A percentile compares a stretch with the other conserved stretches of the same genome.
phyloP scores from a whole-genome alignment of 2,329 filamentous ascomycete genomes.

The Clonostachys solani region DNA sequence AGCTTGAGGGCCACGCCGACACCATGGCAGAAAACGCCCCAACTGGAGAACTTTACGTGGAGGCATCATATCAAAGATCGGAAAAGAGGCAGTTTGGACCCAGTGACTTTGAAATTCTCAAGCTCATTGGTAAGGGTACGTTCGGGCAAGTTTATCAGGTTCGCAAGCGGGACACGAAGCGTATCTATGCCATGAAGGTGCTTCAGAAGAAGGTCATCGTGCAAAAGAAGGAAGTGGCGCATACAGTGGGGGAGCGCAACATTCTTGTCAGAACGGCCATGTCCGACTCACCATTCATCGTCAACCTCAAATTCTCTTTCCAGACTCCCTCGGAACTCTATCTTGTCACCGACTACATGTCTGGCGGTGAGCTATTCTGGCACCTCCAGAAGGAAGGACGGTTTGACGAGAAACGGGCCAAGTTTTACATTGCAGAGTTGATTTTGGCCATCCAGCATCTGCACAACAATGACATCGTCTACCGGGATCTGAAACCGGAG shows the following conservation, averaged over 20 bases:
- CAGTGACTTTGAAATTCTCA: conserved; percentile 92
- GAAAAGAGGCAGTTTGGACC: conserved; percentile 92
- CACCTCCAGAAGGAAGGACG: conserved; percentile 95
- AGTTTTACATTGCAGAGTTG: conserved; percentile 98
- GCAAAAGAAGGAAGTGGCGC: conserved; percentile 98
- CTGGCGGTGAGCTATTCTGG: conserved; percentile 97
- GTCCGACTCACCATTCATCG: conserved; percentile 94
- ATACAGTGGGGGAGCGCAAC: conserved; percentile 94
- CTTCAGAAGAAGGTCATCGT: conserved; percentile 99
- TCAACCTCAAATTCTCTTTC: conserved; percentile 97
- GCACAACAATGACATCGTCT: conserved; percentile 96
- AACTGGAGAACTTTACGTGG: conserved; percentile 85
- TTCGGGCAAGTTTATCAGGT: conserved; percentile 99
- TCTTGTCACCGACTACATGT: conserved; percentile 99
- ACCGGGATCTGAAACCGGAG: conserved; percentile 94
- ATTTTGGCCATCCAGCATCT: conserved; percentile 93
- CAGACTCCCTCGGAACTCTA: conserved; percentile 96
- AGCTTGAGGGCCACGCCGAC: conserved; percentile 70
- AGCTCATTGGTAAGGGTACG: conserved; percentile 95
- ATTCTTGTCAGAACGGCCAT: conserved; percentile 95
- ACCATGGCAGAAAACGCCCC: conserved; percentile 66
- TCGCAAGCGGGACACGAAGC: conserved; percentile 89
- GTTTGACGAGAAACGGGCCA: conserved; percentile 90
- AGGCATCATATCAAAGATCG: conserved; percentile 78
- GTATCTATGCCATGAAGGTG: conserved; percentile 99